Percentiles rank a stretch among this genome's conserved stretches.
Evolutionary conservation across 2,329 filamentous ascomycete species (phyloP).

Genomic region (Clarireedia hainanense): DNA sequence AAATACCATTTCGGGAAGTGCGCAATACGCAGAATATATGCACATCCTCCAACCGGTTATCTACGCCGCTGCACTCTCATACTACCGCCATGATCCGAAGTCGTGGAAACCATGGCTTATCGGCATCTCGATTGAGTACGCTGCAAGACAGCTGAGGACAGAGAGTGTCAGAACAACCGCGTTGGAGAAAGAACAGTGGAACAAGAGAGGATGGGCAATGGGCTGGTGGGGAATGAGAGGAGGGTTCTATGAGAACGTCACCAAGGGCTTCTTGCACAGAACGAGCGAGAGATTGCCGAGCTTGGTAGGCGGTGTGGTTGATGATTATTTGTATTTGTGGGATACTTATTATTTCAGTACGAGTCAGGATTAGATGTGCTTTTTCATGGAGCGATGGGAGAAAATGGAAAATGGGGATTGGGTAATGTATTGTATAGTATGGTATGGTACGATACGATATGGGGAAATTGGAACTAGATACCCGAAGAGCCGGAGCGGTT

Average conservation of each 20-base stretch:
- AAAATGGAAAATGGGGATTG: too few species aligned
- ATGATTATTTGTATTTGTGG: slow-evolving; percentile 98
- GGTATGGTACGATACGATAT: too few species aligned
- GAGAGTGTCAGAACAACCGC: slow-evolving; percentile 61
- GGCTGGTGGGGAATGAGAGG: slow-evolving; percentile 96
- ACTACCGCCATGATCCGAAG: slow-evolving; percentile 54
- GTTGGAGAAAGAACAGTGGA: slow-evolving; percentile 84
- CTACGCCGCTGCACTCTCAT: slow-evolving; percentile 75
- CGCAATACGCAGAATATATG: slow-evolving; percentile 77
- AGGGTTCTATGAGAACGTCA: slow-evolving; percentile 93
- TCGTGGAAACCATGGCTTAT: slow-evolving; percentile 91
- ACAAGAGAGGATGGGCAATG: slow-evolving; percentile 80
- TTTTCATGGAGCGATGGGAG: too few species aligned
- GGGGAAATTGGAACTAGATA: too few species aligned
- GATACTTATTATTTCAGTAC: slow-evolving; percentile 84
- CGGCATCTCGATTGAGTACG: slow-evolving; percentile 77
- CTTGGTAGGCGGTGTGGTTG: slow-evolving; percentile 75
- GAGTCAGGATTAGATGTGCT: slow-evolving; percentile 21
- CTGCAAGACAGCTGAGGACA: slow-evolving; percentile 75
- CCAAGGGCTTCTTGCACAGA: slow-evolving; percentile 63
- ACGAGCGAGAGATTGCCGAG: slow-evolving; percentile 37
- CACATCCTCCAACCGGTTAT: slow-evolving; percentile 84
- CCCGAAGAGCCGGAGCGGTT: too few species aligned
- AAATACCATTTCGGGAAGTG: slow-evolving; percentile 67
- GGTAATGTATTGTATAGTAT: too few species aligned